phyloP scores from a whole-genome alignment of 805 yeast genomes.

The Yarrowia sp. region DNA sequence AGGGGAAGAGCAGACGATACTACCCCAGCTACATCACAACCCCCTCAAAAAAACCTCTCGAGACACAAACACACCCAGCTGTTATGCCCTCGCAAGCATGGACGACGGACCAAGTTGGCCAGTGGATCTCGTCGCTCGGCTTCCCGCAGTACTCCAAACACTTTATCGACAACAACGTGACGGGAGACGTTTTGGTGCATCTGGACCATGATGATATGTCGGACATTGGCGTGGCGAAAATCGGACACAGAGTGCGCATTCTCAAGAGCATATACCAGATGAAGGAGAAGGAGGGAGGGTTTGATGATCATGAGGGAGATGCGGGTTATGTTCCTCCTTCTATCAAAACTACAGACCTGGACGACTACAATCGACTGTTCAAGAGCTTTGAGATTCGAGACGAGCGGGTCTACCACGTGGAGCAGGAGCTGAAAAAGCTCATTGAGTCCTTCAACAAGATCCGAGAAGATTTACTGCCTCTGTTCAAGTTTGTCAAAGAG shows the following conservation, averaged over 20 bases:
- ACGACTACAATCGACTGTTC: slow-evolving; percentile 13
- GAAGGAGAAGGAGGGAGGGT: slow-evolving; percentile 37
- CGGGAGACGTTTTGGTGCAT: slow-evolving; percentile 70
- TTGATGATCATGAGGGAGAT: slow-evolving; percentile 10
- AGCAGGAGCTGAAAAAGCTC: slow-evolving; percentile 44
- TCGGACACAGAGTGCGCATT: slow-evolving; percentile 57
- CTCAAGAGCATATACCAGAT: slow-evolving; percentile 60
- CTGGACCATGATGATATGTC: slow-evolving; percentile 66
- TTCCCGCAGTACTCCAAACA: slow-evolving; percentile 16
- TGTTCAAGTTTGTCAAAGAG: slow-evolving; percentile 60
- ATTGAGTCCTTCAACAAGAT: slow-evolving; percentile 55
- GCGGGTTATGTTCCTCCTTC: slow-evolving; percentile 22
- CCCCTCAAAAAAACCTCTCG: background rate
- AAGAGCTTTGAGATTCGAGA: slow-evolving; percentile 35
- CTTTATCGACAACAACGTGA: slow-evolving; percentile 60
- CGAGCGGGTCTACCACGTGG: slow-evolving; percentile 38
- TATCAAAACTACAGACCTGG: background rate
- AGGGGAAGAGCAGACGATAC: too few relatives aligned
- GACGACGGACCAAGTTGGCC: slow-evolving; percentile 12
- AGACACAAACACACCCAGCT: background rate
- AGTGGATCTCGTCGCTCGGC: slow-evolving; percentile 9
- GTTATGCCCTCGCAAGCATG: background rate
- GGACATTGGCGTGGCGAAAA: slow-evolving; percentile 62
- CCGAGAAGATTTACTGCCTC: slow-evolving; percentile 63
- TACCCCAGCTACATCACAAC: too few relatives aligned